Evolutionary conservation across 768 basidiomycete genomes (phyloP).

Genomic region (Trametes cubensis): DNA sequence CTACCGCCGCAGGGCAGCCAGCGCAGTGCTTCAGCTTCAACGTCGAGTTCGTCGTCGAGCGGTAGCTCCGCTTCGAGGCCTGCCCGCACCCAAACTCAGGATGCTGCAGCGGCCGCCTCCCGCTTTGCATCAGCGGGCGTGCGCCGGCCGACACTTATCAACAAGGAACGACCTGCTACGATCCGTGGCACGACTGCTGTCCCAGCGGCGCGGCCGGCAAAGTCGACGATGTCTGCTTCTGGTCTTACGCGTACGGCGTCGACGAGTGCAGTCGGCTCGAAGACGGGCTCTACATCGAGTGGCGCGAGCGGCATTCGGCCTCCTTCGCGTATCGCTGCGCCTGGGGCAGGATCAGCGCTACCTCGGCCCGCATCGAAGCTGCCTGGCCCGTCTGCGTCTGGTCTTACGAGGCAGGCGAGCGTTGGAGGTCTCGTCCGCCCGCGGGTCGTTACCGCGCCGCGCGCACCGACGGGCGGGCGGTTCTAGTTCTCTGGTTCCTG

Average conservation of each 20-base stretch:
- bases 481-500: background rate
- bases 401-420: constrained; percentile 7
- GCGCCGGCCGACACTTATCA: constrained; percentile 21
- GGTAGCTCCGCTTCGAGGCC: background rate
- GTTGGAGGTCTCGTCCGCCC: background rate
- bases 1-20: constrained; percentile 10
- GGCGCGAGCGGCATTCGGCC: constrained; percentile 5
- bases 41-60: constrained; percentile 13
- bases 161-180: constrained; percentile 6
- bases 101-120: background rate
- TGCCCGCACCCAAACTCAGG: background rate
- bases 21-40: constrained; percentile 4
- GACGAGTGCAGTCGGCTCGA: background rate
- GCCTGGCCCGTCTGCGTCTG: constrained; percentile 20
- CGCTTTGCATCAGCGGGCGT: constrained; percentile 22
- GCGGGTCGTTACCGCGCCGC: constrained; percentile 9
- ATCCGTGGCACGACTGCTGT: constrained; percentile 2
- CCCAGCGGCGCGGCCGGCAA: constrained; percentile 2
- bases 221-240: background rate
- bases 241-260: constrained; percentile 3
- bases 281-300: background rate
- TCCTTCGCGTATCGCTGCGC: constrained; percentile 9
- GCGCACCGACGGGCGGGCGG: constrained; percentile 11
- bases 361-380: constrained; percentile 30
- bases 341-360: constrained; percentile 18